A percentile compares a stretch with the other conserved stretches of the same genome.
phyloP scores from a whole-genome alignment of 176 grass and related monocot genomes.

The sorghum (Sorghum bicolor) region DNA sequence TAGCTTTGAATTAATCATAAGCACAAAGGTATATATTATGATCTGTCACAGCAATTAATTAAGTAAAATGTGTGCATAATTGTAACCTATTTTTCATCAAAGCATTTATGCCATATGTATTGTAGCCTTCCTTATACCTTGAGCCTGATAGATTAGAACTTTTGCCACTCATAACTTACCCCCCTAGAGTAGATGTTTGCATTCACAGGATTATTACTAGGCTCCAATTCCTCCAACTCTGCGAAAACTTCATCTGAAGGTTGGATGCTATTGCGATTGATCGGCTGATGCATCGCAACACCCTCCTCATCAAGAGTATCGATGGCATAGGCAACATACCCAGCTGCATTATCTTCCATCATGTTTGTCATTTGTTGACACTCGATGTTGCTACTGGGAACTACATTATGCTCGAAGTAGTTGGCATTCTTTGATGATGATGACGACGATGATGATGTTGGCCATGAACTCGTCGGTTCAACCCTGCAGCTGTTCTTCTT shows the following conservation, averaged over 20 bases:
- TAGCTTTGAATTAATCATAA: slow-evolving; percentile 4
- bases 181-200: slow-evolving; percentile 26
- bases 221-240: slow-evolving; percentile 46
- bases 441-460: not conserved
- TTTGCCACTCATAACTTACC: slow-evolving; percentile 43
- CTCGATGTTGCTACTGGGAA: not conserved
- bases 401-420: not conserved
- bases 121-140: not conserved
- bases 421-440: not conserved
- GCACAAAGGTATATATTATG: not conserved
- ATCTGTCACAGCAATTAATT: not conserved
- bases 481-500: slow-evolving; percentile 28
- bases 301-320: not conserved
- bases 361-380: not conserved
- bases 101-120: not conserved
- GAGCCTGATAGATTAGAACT: not conserved
- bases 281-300: not conserved
- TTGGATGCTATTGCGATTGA: slow-evolving; percentile 19
- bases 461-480: not conserved
- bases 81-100: slow-evolving; percentile 25
- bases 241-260: slow-evolving; percentile 48
- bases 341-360: not conserved
- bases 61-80: not conserved
- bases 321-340: not conserved
- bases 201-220: slow-evolving; percentile 20